phyloP scores from a whole-genome alignment of 2,329 filamentous ascomycete genomes.

The Colletotrichum sp. region DNA sequence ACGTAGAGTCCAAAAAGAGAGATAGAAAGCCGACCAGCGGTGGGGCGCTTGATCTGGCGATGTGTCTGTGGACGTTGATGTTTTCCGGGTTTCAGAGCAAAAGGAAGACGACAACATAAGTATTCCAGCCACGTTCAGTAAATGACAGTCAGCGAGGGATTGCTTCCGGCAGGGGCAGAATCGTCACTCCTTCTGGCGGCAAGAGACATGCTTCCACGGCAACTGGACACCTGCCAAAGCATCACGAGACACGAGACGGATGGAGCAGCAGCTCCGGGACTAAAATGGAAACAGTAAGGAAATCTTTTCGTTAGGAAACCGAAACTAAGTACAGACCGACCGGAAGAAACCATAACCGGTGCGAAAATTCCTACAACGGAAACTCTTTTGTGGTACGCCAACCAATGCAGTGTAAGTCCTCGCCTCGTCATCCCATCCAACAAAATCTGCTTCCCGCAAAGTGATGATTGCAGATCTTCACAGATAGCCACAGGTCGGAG shows the following conservation, averaged over 20 bases:
- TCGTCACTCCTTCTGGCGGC: neutral
- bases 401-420: slow-evolving; percentile 55
- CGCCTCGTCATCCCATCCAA: slow-evolving; percentile 54
- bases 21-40: neutral
- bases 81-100: neutral
- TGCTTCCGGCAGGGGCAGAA: neutral
- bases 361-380: slow-evolving; percentile 23
- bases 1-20: slow-evolving; percentile 5
- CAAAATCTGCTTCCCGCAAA: slow-evolving; percentile 42
- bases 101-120: neutral
- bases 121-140: neutral
- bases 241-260: neutral
- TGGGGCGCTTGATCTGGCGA: neutral
- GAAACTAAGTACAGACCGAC: slow-evolving; percentile 18
- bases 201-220: neutral
- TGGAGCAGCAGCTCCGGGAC: neutral
- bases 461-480: slow-evolving; percentile 39
- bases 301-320: slow-evolving; percentile 10
- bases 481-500: slow-evolving; percentile 53
- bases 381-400: slow-evolving; percentile 50
- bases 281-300: neutral
- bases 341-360: slow-evolving; percentile 21
- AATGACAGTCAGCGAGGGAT: neutral
- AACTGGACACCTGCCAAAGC: neutral
- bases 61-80: neutral